Percentiles rank a stretch among this genome's conserved stretches.
phyloP scores from a whole-genome alignment of 2,329 filamentous ascomycete species.

The Rutstroemia sp. region DNA sequence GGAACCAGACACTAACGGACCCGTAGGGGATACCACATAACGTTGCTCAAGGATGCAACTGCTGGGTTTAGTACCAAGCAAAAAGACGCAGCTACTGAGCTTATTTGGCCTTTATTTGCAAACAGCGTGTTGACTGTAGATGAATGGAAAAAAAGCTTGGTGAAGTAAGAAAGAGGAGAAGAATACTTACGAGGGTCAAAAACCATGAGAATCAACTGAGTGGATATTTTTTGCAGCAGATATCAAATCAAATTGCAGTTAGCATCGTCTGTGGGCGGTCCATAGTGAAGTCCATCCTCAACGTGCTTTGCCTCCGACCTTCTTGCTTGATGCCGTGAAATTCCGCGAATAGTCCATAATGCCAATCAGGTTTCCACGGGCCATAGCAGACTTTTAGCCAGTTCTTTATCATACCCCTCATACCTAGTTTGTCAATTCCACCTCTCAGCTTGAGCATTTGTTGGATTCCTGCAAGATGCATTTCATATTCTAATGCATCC shows the following conservation, averaged over 20 bases:
- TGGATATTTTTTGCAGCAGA: too few species aligned
- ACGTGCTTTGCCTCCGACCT: neutral
- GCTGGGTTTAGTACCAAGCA: slow-evolving; percentile 21
- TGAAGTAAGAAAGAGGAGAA: neutral
- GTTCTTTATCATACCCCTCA: slow-evolving; percentile 18
- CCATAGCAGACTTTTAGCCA: slow-evolving; percentile 17
- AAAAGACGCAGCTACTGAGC: slow-evolving; percentile 21
- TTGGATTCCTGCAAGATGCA: slow-evolving; percentile 19
- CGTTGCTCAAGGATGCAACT: slow-evolving; percentile 24
- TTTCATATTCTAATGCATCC: slow-evolving; percentile 18
- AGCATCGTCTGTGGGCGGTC: neutral
- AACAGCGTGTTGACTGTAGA: slow-evolving; percentile 21
- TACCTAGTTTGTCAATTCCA: slow-evolving; percentile 13
- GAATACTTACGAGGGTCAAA: too few species aligned
- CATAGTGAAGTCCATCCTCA: neutral
- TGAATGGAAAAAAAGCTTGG: slow-evolving; percentile 19
- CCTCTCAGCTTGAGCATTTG: slow-evolving; percentile 19
- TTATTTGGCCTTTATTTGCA: slow-evolving; percentile 26
- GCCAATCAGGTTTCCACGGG: slow-evolving; percentile 17
- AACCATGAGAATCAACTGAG: too few species aligned
- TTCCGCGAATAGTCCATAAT: slow-evolving; percentile 1
- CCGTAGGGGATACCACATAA: slow-evolving; percentile 23
- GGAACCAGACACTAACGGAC: neutral
- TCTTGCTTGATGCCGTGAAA: slow-evolving; percentile 2
- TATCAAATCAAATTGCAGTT: too few species aligned